Conservation (phyloP, 1,139 yeast species). For the Kodamaea sp. region DNA sequence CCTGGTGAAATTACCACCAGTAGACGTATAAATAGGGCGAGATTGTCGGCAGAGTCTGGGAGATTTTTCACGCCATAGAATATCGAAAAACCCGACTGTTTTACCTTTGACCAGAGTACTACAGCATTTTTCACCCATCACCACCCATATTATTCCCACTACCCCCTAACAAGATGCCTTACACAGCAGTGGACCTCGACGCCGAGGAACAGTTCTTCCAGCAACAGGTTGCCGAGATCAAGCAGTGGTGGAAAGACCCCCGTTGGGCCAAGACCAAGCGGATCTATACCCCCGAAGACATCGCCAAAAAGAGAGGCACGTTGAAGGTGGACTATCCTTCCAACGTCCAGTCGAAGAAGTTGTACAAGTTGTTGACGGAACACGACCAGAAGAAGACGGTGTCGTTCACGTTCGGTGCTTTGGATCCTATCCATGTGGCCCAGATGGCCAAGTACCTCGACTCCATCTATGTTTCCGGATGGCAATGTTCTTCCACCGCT, state of each 20-base stretch:
- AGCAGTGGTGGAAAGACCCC: slow-evolving; percentile 90
- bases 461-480: slow-evolving; percentile 91
- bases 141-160: not conserved
- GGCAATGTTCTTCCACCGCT: slow-evolving; percentile 99
- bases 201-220: slow-evolving; percentile 68
- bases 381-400: slow-evolving; percentile 76
- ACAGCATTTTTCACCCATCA: no score
- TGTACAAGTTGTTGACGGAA: slow-evolving; percentile 65
- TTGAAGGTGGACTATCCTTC: slow-evolving; percentile 71
- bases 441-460: slow-evolving; percentile 97
- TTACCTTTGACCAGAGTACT: no score
- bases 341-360: slow-evolving; percentile 79
- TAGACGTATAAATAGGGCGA: no score
- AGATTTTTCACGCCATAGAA: no score
- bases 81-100: no score
- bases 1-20: no score
- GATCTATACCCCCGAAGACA: slow-evolving; percentile 85
- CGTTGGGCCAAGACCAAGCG: slow-evolving; percentile 91
- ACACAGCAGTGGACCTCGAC: slow-evolving; percentile 55
- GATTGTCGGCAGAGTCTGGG: no score
- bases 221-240: slow-evolving; percentile 69
- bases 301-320: slow-evolving; percentile 86
- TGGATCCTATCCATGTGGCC: slow-evolving; percentile 93
- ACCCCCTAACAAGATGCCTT: slow-evolving; percentile 42
- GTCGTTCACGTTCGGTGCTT: slow-evolving; percentile 92